These are phyloP conservation scores for Zygotorulaspora sp. DNA, from an alignment of 805 yeast species.

Conservation along the genomic window DNA sequence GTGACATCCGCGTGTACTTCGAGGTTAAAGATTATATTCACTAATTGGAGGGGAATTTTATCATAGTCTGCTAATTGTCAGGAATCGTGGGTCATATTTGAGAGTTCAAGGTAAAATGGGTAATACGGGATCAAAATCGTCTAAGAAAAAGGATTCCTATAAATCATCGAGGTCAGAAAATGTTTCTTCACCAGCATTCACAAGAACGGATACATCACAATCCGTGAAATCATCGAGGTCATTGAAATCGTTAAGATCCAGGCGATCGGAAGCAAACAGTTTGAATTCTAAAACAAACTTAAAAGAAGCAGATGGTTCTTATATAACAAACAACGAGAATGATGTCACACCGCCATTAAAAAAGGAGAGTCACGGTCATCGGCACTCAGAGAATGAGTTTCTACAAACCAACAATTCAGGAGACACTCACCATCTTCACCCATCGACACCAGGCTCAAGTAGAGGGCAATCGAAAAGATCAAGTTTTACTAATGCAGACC, in stretches of 20 bases:
- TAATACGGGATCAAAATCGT: slow-evolving; percentile 45
- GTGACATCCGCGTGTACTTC: too few species aligned
- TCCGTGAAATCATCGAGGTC: slow-evolving; percentile 48
- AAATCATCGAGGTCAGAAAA: slow-evolving; percentile 8
- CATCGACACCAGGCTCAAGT: slow-evolving; percentile 12
- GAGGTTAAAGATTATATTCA: too few species aligned
- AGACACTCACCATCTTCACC: slow-evolving; percentile 7
- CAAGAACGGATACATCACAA: slow-evolving; percentile 51
- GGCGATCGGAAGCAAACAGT: slow-evolving; percentile 30
- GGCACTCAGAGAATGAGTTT: slow-evolving; percentile 4
- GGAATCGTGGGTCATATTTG: too few species aligned
- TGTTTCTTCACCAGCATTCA: slow-evolving; percentile 38
- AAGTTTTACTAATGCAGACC: slow-evolving; percentile 34
- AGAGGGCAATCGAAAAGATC: slow-evolving; percentile 26
- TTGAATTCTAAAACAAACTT: slow-evolving; percentile 20
- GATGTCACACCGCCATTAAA: slow-evolving; percentile 5
- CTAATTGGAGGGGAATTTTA: not conserved
- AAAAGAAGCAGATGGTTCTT: slow-evolving; percentile 5
- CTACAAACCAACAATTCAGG: slow-evolving; percentile 4
- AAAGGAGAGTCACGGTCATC: slow-evolving; percentile 3
- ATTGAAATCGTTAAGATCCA: slow-evolving; percentile 38
- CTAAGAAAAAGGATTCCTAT: slow-evolving; percentile 17
- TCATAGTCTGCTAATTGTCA: too few species aligned
- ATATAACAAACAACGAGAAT: slow-evolving; percentile 1
- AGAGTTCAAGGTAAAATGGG: too few species aligned